Conservation (phyloP, 495 filamentous ascomycete species). For the Hypoxylon subgilvum region DNA sequence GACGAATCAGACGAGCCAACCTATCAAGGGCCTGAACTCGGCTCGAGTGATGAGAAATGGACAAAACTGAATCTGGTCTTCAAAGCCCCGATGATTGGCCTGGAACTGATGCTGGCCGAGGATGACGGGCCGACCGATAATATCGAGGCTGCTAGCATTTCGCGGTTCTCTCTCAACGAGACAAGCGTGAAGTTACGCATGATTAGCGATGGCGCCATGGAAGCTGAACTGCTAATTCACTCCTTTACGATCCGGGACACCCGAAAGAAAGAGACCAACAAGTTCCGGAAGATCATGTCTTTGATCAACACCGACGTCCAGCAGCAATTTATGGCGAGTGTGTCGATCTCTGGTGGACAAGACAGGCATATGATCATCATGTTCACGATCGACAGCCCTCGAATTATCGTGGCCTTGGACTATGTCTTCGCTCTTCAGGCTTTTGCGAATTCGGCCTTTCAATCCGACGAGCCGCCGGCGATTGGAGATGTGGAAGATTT, state of each 20-base stretch:
- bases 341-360: slow-evolving; percentile 87
- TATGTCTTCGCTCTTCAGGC: slow-evolving; percentile 89
- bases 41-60: slow-evolving; percentile 72
- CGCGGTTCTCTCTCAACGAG: slow-evolving; percentile 90
- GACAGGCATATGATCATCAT: slow-evolving; percentile 86
- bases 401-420: slow-evolving; percentile 92
- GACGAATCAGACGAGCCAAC: slow-evolving; percentile 51
- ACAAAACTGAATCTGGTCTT: slow-evolving; percentile 94
- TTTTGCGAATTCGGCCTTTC: slow-evolving; percentile 72
- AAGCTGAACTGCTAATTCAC: slow-evolving; percentile 91
- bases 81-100: slow-evolving; percentile 80
- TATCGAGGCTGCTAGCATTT: slow-evolving; percentile 80
- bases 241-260: slow-evolving; percentile 95
- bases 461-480: slow-evolving; percentile 62
- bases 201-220: slow-evolving; percentile 88
- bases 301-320: slow-evolving; percentile 90
- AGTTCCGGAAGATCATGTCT: slow-evolving; percentile 97
- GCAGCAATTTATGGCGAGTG: slow-evolving; percentile 97
- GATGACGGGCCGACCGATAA: slow-evolving; percentile 76
- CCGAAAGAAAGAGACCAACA: slow-evolving; percentile 82
- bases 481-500: too few relatives aligned
- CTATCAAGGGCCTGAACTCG: slow-evolving; percentile 69
- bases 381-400: slow-evolving; percentile 90
- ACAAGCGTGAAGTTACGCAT: slow-evolving; percentile 90
- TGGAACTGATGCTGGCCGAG: slow-evolving; percentile 83